Evolutionary conservation across 2,329 filamentous ascomycete genomes (phyloP).

Genomic region (Hymenoscyphus scutula): DNA sequence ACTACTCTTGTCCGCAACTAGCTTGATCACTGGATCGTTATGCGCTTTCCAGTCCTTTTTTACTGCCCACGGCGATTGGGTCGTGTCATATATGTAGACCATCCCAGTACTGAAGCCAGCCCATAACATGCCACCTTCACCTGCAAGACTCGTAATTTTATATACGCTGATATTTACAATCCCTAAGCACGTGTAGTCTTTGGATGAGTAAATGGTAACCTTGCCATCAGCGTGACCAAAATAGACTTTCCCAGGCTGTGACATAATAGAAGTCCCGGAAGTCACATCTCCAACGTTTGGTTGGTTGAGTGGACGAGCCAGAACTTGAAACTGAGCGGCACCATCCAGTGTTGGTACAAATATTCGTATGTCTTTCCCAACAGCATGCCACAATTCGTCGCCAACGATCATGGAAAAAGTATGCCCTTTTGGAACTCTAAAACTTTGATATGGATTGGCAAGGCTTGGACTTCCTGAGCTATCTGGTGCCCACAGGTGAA

Average conservation of each 20-base stretch:
- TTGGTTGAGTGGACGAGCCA: slow-evolving; percentile 67
- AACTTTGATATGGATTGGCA: slow-evolving; percentile 68
- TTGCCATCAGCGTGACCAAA: slow-evolving; percentile 94
- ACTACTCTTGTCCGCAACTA: slow-evolving; percentile 76
- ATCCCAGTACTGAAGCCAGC: slow-evolving; percentile 92
- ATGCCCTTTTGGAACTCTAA: slow-evolving; percentile 75
- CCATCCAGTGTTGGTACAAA: slow-evolving; percentile 72
- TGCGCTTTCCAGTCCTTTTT: slow-evolving; percentile 96
- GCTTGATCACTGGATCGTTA: slow-evolving; percentile 73
- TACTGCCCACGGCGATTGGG: slow-evolving; percentile 77
- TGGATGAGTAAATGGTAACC: slow-evolving; percentile 80
- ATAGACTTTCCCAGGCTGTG: slow-evolving; percentile 75
- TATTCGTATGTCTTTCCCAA: slow-evolving; percentile 81
- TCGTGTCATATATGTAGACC: slow-evolving; percentile 88
- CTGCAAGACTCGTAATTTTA: slow-evolving; percentile 86
- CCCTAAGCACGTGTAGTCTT: slow-evolving; percentile 73
- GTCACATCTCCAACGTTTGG: slow-evolving; percentile 82
- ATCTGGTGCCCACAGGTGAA: slow-evolving; percentile 85
- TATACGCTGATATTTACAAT: slow-evolving; percentile 86
- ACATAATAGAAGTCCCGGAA: slow-evolving; percentile 72
- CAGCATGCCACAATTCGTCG: slow-evolving; percentile 81
- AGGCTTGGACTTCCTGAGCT: slow-evolving; percentile 69
- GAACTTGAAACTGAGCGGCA: slow-evolving; percentile 69
- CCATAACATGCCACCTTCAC: slow-evolving; percentile 83
- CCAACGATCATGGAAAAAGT: slow-evolving; percentile 87